A percentile compares a stretch with the other conserved stretches of the same genome.
Evolutionary conservation across 352 stramenopile species (phyloP).

Genomic region (Phytophthora pseudosyringae): DNA sequence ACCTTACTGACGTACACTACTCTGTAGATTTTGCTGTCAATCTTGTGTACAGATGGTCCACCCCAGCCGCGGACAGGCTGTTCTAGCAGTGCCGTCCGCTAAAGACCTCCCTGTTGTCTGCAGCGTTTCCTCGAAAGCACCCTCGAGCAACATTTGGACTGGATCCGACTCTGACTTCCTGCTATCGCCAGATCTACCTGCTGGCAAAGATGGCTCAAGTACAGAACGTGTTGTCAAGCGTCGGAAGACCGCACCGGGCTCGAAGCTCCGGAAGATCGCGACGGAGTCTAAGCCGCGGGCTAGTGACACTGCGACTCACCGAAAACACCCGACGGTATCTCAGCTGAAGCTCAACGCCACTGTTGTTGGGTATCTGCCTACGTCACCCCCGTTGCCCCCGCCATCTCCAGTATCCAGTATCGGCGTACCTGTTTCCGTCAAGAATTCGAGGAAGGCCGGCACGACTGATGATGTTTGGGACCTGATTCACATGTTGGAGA

Average conservation of each 20-base stretch:
- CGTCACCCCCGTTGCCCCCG: not conserved
- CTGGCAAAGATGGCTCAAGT: not conserved
- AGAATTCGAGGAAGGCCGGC: not conserved
- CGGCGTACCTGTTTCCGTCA: not conserved
- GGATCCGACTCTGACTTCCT: conserved; percentile 1
- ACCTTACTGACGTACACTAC: too few relatives aligned
- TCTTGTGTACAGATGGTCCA: too few relatives aligned
- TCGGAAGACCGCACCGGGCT: not conserved
- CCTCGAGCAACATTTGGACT: not conserved
- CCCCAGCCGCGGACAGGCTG: too few relatives aligned
- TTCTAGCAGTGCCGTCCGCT: too few relatives aligned
- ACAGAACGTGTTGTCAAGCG: not conserved
- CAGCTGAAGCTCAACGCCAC: not conserved
- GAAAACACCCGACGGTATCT: not conserved
- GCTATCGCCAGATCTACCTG: not conserved
- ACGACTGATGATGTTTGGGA: conserved; percentile 5
- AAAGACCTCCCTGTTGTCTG: too few relatives aligned
- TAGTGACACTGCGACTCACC: not conserved
- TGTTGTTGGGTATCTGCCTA: not conserved
- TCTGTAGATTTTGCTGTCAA: too few relatives aligned
- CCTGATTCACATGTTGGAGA: conserved; percentile 6
- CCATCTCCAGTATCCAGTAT: not conserved
- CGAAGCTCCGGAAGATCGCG: not conserved
- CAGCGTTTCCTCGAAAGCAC: too few relatives aligned
- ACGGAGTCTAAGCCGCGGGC: too few relatives aligned